A percentile compares a stretch with the other conserved stretches of the same genome.
These are phyloP conservation scores for Tetrahymena malaccensis DNA, from an alignment of 73 alveolate species.

Conservation along the genomic window DNA sequence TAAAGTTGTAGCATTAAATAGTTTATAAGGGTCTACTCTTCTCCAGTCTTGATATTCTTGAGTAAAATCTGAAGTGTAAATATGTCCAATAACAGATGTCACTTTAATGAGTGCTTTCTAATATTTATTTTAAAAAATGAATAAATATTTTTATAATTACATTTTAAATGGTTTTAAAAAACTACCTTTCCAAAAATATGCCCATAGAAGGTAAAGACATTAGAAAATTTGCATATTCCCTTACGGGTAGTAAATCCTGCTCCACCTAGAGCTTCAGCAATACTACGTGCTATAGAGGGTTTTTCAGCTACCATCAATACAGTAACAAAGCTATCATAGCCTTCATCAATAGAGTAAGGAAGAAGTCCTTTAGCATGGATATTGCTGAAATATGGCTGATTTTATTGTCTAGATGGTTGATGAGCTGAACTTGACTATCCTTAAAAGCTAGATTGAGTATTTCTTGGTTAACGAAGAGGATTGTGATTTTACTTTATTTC, in stretches of 20 bases:
- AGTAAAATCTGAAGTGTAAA: conserved; percentile 29
- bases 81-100: conserved; percentile 30
- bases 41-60: conserved; percentile 35
- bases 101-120: conserved; percentile 17
- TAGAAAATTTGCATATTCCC: conserved; percentile 14
- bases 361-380: neutral
- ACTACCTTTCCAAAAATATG: neutral
- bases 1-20: conserved; percentile 92
- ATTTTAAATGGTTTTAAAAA: neutral
- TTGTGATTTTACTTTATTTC: neutral
- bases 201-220: neutral
- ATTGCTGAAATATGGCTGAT: neutral
- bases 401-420: neutral
- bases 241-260: neutral
- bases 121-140: neutral
- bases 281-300: conserved; percentile 95
- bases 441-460: neutral
- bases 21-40: conserved; percentile 79
- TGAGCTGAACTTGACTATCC: neutral
- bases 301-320: conserved; percentile 99
- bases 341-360: neutral
- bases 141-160: conserved; percentile 11
- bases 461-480: neutral
- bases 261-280: conserved; percentile 80
- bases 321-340: neutral